Evolutionary conservation across 257 asterid genomes (phyloP), one percentile per base, ranked within the genome.

Genomic region (Petunia secreta): DNA sequence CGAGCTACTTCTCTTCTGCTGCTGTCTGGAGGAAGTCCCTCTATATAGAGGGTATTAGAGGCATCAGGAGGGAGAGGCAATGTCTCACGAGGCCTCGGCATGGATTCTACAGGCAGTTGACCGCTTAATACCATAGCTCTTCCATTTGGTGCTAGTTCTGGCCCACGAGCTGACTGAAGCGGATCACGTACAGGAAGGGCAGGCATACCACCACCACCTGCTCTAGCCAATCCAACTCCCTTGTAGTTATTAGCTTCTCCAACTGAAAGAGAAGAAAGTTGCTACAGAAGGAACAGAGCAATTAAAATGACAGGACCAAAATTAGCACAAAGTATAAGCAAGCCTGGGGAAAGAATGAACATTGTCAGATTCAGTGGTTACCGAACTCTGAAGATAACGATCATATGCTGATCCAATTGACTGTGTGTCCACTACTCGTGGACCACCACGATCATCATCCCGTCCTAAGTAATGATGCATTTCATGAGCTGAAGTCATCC

Each of bases 31-130:
- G 93, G 93, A 79, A 90, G 92, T 41, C 92, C 93, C 78, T 90
- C 91, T 75, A 88, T 83, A 78, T 86, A 90, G 63, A 90, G 76
- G 8, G 91, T 90, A 84, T 79, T 84, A 5, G 93, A 86, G 77
- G 93, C 93, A 89, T 89, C 91, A 4, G 86, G 87, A 63, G 93
- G 93, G 38, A 89, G 87, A 62, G 91, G 88, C 50, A 89, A 55
- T 3, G 82, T 66, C 66, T 85, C 89, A 79, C 81, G 87, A 78
- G 88, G 84, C 77, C 89, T 85, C 55, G 80, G 10, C 69, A 87
- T 52, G 77, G 86, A 81, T 34, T 89, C 90, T 3, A 75, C 62
- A 14, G 86, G 81, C 50, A 85, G 53, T 75, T 80, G 90, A 46
- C 85, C 86, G 60, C 80, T 78, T 75, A 77, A 83, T 75, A 81